Base-by-base conservation (phyloP, 2,329 filamentous ascomycete genomes). In the Chalaropsis thielavioides region DNA sequence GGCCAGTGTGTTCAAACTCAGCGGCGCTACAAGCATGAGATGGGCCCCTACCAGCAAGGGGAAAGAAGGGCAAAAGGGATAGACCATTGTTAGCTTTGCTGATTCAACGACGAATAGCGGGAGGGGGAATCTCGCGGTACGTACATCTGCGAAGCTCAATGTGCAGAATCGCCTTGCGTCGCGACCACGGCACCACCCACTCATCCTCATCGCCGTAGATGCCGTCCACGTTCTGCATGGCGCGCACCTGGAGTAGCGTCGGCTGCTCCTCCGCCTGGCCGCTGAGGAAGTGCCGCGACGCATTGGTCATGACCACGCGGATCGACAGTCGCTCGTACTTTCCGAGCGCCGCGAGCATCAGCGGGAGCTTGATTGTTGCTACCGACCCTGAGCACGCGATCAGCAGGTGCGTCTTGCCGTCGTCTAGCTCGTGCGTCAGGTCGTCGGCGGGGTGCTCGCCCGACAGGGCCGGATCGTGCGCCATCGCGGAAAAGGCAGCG, bases 201-300 rank as follows among this genome's bases (percentile, higher is more conserved):
- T 97, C 94, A 69, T 92, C 89, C n/a, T 83, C 82, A 72, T 97
- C 90, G 8, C 81, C 78, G 74, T 96, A 92, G 60, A 96, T 80
- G 22, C 80, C 89, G 54, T 95, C 90, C 6, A 97, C 88, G 68
- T 88, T 86, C 2, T 85, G 83, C 4, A 89, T 75, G 2, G 74
- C 70, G 13, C 77, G 74, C 3, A 96, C 76, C 0, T 80, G 75
- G 0, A 78, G 75, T 1, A 94, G 73, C 0, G 80, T 77, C 0
- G 92, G 90, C 73, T 96, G 90, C 74, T 96, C 92, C 2, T 74
- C 72, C 41, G 84, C 83, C 72, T 95, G 89, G 35, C 87, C 89
- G 13, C 78, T 78, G 0, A 97, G 83, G 73, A 97, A 97, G 38
- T 85, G 80, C 27, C 81, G 76, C 0, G 92, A 89, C 1, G 86